A percentile compares a stretch with the other conserved stretches of the same genome.
Evolutionary conservation across 352 stramenopile species (phyloP).

Genomic region (Globisporangium splendens): DNA sequence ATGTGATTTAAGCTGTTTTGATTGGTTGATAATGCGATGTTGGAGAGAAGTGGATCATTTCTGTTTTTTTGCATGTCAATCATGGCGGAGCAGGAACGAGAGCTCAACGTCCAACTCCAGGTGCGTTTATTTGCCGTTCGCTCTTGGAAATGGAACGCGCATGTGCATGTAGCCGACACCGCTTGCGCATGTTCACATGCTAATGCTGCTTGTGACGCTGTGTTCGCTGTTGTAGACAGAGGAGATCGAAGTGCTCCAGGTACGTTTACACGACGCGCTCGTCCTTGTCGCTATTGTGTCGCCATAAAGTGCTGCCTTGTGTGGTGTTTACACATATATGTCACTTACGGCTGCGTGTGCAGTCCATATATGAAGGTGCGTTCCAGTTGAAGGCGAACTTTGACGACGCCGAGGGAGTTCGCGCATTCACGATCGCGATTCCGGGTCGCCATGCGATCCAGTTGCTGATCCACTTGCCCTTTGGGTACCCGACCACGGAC

Average conservation of each 20-base stretch:
- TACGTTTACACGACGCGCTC: slow-evolving; percentile 11
- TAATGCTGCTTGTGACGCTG: background rate
- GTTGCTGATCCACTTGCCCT: slow-evolving; percentile 66
- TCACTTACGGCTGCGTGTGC: background rate
- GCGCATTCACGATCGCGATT: slow-evolving; percentile 59
- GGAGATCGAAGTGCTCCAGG: slow-evolving; percentile 76
- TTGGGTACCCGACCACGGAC: slow-evolving; percentile 65
- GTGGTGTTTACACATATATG: background rate
- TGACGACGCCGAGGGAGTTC: slow-evolving; percentile 32
- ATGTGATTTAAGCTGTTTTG: background rate
- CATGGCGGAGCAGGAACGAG: slow-evolving; percentile 20
- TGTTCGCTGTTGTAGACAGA: slow-evolving; percentile 35
- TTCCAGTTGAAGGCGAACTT: slow-evolving; percentile 51
- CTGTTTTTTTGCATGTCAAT: slow-evolving; percentile 10
- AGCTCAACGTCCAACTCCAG: slow-evolving; percentile 52
- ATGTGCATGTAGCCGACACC: no score
- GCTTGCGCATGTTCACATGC: background rate
- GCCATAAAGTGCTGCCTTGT: background rate
- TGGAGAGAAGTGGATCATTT: background rate
- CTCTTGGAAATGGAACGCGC: no score
- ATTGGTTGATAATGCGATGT: slow-evolving; percentile 29
- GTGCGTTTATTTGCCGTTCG: slow-evolving; percentile 13
- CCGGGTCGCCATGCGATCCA: slow-evolving; percentile 61
- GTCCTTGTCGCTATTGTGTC: background rate
- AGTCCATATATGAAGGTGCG: slow-evolving; percentile 80